Conservation (phyloP, 805 yeast genomes). For the Saturnispora quitensis region DNA sequence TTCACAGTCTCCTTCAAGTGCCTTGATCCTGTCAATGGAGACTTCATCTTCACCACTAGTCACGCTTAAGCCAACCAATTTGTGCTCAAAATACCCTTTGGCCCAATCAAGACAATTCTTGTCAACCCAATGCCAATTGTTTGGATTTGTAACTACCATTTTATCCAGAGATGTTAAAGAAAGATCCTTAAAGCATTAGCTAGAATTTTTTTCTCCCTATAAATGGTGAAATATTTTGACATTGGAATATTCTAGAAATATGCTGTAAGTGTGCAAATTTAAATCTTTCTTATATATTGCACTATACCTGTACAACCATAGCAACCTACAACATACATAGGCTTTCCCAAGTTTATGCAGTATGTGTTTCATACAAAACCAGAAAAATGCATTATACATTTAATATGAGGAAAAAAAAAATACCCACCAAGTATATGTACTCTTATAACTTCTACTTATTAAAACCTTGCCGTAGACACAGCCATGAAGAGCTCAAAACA, state of each 20-base stretch:
- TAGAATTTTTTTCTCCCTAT: background rate
- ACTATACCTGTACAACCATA: background rate
- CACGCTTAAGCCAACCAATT: conserved; percentile 40
- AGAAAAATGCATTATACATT: too few relatives aligned
- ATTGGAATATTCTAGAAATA: background rate
- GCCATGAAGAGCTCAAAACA: background rate
- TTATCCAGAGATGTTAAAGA: background rate
- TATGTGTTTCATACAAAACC: too few relatives aligned
- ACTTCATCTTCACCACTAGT: conserved; percentile 27
- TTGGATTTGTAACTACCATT: conserved; percentile 95
- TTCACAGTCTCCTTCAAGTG: conserved; percentile 91
- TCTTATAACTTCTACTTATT: background rate
- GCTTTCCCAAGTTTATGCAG: background rate
- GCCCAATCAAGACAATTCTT: conserved; percentile 95
- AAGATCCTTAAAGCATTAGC: background rate
- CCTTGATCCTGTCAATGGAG: conserved; percentile 37
- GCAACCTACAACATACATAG: background rate
- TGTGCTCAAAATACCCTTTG: conserved; percentile 57
- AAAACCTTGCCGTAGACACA: background rate
- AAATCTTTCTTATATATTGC: background rate
- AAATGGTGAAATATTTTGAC: background rate
- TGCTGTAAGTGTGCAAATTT: background rate
- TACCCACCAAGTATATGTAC: background rate
- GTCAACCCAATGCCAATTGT: conserved; percentile 99
- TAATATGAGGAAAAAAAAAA: background rate